A percentile compares a stretch with the other conserved stretches of the same genome.
These are phyloP conservation scores for Medicago ruthenica DNA, from an alignment of 306 rosid genomes.

Conservation along the genomic window DNA sequence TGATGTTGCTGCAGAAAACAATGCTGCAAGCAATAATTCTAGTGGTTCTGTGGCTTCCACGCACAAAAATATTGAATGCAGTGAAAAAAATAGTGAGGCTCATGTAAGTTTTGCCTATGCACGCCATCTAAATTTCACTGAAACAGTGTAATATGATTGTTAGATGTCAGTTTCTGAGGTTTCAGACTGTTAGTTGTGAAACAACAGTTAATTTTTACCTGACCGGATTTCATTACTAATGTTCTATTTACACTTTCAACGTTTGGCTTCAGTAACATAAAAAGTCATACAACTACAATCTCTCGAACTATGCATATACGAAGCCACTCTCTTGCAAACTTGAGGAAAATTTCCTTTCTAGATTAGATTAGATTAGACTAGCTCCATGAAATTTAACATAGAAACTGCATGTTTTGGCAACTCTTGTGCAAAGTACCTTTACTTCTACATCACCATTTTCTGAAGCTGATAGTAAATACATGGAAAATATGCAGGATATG, in stretches of 20 bases:
- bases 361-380: conserved; percentile 51
- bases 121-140: not conserved
- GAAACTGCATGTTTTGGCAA: conserved; percentile 56
- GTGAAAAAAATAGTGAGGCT: conserved; percentile 60
- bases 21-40: conserved; percentile 53
- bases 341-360: conserved; percentile 39
- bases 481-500: conserved; percentile 66
- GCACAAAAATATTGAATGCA: conserved; percentile 50
- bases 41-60: conserved; percentile 57
- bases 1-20: conserved; percentile 56
- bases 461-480: conserved; percentile 65
- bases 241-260: not conserved
- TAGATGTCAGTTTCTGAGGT: conserved; percentile 18
- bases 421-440: conserved; percentile 70
- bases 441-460: conserved; percentile 61
- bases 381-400: conserved; percentile 51
- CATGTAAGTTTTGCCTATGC: conserved; percentile 57
- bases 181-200: conserved; percentile 33
- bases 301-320: conserved; percentile 23
- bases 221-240: conserved; percentile 23
- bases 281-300: conserved; percentile 21
- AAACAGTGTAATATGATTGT: not conserved
- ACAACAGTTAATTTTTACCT: not conserved
- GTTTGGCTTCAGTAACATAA: conserved; percentile 4
- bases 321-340: conserved; percentile 40